These are phyloP conservation scores for Cyclotella kingstonii DNA, from an alignment of 108 stramenopile species.

Conservation along the genomic window DNA sequence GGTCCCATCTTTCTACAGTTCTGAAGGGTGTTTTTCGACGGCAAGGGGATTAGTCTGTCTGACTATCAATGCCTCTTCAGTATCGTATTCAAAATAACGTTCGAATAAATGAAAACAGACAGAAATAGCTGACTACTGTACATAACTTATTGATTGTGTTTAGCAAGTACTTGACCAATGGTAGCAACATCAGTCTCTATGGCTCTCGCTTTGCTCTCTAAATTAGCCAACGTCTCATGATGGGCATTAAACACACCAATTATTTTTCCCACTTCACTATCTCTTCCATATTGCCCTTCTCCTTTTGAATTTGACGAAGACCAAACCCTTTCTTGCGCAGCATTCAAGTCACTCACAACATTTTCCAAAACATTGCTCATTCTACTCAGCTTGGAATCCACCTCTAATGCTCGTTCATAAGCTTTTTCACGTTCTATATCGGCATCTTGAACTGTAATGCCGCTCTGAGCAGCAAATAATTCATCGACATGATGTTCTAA, in stretches of 20 bases:
- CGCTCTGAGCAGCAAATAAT: constrained; percentile 60
- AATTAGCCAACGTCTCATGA: constrained; percentile 61
- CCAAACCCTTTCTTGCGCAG: constrained; percentile 50
- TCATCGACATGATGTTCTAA: constrained; percentile 71
- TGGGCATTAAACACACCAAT: constrained; percentile 68
- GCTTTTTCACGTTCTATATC: constrained; percentile 72
- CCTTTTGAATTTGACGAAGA: constrained; percentile 19
- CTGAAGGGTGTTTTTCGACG: constrained; percentile 2
- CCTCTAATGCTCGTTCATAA: constrained; percentile 54
- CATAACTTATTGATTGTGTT: constrained; percentile 23
- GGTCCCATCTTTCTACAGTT: constrained; percentile 14
- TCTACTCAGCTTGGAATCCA: constrained; percentile 50
- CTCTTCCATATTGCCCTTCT: constrained; percentile 10
- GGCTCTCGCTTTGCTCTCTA: constrained; percentile 57
- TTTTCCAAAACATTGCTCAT: constrained; percentile 44
- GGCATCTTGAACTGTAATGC: constrained; percentile 61
- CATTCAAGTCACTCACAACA: constrained; percentile 50
- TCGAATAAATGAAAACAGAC: too few relatives aligned
- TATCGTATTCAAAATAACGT: constrained; percentile 33
- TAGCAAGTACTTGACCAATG: constrained; percentile 25
- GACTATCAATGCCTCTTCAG: constrained; percentile 19
- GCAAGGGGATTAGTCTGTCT: constrained; percentile 23
- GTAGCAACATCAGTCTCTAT: constrained; percentile 61
- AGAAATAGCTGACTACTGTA: too few relatives aligned
- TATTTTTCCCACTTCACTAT: constrained; percentile 50